These are phyloP conservation scores for Trypanosoma theileri DNA, from an alignment of 208 protist genomes.

Conservation along the genomic window DNA sequence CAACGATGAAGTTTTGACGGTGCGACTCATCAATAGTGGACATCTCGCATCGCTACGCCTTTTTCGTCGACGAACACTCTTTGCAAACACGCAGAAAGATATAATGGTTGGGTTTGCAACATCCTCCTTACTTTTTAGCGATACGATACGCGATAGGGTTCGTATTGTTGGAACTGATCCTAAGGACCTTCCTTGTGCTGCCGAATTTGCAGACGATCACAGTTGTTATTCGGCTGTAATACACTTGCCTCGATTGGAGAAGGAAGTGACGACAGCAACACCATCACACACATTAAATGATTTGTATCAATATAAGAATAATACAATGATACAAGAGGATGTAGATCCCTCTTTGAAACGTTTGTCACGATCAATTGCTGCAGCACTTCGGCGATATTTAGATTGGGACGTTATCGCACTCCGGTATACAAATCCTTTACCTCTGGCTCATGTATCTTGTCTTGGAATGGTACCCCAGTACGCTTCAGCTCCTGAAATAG, in stretches of 20 bases:
- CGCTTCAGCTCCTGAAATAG: conserved; percentile 37
- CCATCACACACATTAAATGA: conserved; percentile 1
- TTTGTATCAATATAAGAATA: not conserved
- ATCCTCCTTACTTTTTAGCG: conserved; percentile 57
- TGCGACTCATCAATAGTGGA: conserved; percentile 42
- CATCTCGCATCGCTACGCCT: conserved; percentile 46
- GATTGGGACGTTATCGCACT: conserved; percentile 62
- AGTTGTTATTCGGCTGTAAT: conserved; percentile 47
- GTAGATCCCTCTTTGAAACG: not conserved
- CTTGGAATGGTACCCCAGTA: conserved; percentile 47
- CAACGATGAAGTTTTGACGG: conserved; percentile 31
- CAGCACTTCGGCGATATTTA: conserved; percentile 39
- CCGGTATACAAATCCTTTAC: conserved; percentile 40
- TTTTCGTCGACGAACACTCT: conserved; percentile 63
- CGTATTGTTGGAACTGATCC: conserved; percentile 31
- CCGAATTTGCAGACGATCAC: conserved; percentile 43
- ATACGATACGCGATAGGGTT: conserved; percentile 37
- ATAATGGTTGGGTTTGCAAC: conserved; percentile 69
- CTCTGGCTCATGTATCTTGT: conserved; percentile 52
- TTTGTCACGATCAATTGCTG: conserved; percentile 44
- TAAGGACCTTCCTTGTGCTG: conserved; percentile 31
- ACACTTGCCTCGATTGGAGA: conserved; percentile 24
- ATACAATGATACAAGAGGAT: not conserved
- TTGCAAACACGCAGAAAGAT: conserved; percentile 73
- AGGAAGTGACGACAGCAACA: not conserved